A percentile compares a stretch with the other conserved stretches of the same genome.
These are phyloP conservation scores for Boehmeria nivea DNA, from an alignment of 306 rosid species.

Conservation along the genomic window DNA sequence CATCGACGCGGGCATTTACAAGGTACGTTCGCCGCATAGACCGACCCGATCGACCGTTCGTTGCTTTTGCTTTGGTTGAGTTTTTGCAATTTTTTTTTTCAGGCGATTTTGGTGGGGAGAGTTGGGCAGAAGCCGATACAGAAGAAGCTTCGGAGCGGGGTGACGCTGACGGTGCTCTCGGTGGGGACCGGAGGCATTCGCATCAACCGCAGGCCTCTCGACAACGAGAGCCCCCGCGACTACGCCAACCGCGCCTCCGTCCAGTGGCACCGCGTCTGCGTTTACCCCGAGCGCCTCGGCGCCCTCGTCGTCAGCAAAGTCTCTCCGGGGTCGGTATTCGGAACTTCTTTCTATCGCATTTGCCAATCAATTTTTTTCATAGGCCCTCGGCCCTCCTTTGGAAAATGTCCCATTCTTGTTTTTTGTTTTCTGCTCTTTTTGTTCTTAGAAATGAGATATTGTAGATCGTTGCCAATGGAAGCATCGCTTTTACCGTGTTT, in stretches of 20 bases:
- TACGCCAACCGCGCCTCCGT: conserved; percentile 61
- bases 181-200: conserved; percentile 92
- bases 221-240: conserved; percentile 62
- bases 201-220: conserved; percentile 71
- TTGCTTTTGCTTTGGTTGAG: not conserved
- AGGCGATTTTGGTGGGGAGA: conserved; percentile 86
- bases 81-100: conserved; percentile 1
- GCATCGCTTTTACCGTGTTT: too few relatives aligned
- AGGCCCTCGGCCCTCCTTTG: too few relatives aligned
- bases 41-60: not conserved
- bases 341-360: not conserved
- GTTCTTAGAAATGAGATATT: too few relatives aligned
- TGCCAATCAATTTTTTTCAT: too few relatives aligned
- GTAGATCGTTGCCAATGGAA: too few relatives aligned
- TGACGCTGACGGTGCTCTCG: conserved; percentile 51
- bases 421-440: too few relatives aligned
- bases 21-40: conserved; percentile 28
- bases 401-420: too few relatives aligned
- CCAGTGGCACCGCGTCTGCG: conserved; percentile 89
- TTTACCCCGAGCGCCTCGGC: conserved; percentile 63
- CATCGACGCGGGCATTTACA: conserved; percentile 66
- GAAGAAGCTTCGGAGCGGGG: conserved; percentile 68
- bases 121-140: conserved; percentile 80
- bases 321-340: conserved; percentile 47
- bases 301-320: conserved; percentile 35